These are phyloP conservation scores for Ailanthus altissimus DNA, from an alignment of 345 rosid species.

Conservation along the genomic window DNA sequence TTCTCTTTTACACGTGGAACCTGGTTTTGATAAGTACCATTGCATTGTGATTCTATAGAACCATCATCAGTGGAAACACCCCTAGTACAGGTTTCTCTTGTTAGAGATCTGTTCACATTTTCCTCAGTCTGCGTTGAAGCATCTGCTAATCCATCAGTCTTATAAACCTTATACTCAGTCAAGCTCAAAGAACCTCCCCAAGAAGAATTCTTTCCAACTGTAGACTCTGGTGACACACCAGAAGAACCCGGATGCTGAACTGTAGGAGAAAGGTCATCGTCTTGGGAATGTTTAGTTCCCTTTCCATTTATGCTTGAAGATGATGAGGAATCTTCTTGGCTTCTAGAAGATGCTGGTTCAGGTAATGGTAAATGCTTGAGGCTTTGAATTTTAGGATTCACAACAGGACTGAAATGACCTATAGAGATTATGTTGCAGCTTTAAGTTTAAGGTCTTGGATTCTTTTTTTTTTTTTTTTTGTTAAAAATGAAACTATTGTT, in stretches of 20 bases:
- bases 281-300: conserved; percentile 64
- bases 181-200: conserved; percentile 72
- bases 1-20: conserved; percentile 45
- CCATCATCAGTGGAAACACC: conserved; percentile 90
- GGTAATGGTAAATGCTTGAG: conserved; percentile 70
- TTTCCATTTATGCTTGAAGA: conserved; percentile 76
- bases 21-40: conserved; percentile 33
- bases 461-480: background rate
- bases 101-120: conserved; percentile 39
- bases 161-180: conserved; percentile 73
- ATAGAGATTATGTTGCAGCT: conserved; percentile 19
- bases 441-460: background rate
- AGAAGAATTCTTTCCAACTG: conserved; percentile 58
- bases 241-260: conserved; percentile 58
- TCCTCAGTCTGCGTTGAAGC: conserved; percentile 97
- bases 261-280: conserved; percentile 79
- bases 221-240: conserved; percentile 65
- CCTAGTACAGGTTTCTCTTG: conserved; percentile 72
- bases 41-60: conserved; percentile 45
- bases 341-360: conserved; percentile 69
- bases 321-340: conserved; percentile 79
- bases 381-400: conserved; percentile 35
- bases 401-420: conserved; percentile 54
- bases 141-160: conserved; percentile 71
- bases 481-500: background rate